Evolutionary conservation across 805 yeast genomes (phyloP), one percentile per base, ranked within the genome.

Genomic region (Pichia exigua): DNA sequence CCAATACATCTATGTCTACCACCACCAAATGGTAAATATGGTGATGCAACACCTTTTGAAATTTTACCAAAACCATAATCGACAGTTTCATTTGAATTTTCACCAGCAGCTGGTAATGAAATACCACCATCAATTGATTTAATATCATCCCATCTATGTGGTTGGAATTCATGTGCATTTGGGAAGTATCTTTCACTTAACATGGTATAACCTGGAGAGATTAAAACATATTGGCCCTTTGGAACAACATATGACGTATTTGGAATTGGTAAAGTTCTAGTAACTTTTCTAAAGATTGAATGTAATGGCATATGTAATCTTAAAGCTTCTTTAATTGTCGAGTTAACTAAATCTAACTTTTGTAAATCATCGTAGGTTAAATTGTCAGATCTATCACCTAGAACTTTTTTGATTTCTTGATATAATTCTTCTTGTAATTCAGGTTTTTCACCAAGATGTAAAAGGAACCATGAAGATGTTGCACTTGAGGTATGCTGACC

Each of bases 1-100:
- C 99, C 99, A 64, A 94, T 92, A 73, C 99, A 94, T 74, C 99
- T 86, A 70, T 94, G 99, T 78, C 99, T 87, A 60, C 99, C 99
- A 70, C 98, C 99, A 61, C 99, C 99, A 64, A 94, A 94, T 51
- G 99, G 99, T 67, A 94, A 80, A 72, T 89, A 94, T 53, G 98
- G 96, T 43, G 97, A 88, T 30, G 87, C 75, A 49, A 92, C 98
- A 72, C 98, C 99, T 73, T 94, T 94, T 45, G 96, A 83, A 57
- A 94, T 87, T 54, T 88, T 87, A 66, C 97, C 97, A 62, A 92
- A 92, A n/a, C 98, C 98, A 67, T 91, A 92, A 70, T 92, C 98
- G 44, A 90, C 84, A 49, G 78, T 59, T 32, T 61, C 66, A n/a
- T 55, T 56, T 9, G 52, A 42, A 38, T 49, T 46, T 46, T 54